Base-by-base conservation (phyloP, 169 alveolate genomes). In the Theileria equi region DNA sequence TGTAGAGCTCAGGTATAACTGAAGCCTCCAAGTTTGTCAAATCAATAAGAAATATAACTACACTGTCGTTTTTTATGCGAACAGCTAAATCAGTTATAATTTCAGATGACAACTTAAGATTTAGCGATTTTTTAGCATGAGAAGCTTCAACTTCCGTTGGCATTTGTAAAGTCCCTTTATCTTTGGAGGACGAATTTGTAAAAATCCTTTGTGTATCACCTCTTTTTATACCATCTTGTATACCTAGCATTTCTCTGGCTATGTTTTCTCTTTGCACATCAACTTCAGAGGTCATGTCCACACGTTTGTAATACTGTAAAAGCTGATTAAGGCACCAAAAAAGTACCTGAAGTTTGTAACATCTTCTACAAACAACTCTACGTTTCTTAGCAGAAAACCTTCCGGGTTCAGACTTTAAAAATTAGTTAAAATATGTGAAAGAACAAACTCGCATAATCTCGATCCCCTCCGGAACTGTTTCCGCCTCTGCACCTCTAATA, bases 1-100 rank as follows among this genome's bases (percentile, higher is more conserved):
- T 89, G 62, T 89, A 91, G 4, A 91, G 76, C 63, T 89, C 94
- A 8, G 95, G 95, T 13, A 91, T 77, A 48, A 88, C 88, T 0
- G 95, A 84, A 50, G 78, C 78, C 67, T 91, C 95, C 21, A 91
- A 43, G 82, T 91, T 91, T 31, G 88, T 81, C 21, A 91, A 61
- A 59, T 91, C 95, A 2, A 91, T 80, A 48, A 91, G 25, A 45
- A 82, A 87, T 21, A 91, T 50, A 5, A 91, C 91, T n/a, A 91
- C 54, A 0, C 93, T 82, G 32, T 89, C 81, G 48, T 70, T 55
- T 62, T 76, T 84, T 57, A 86, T 81, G 21, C 82, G 70, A 29
- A 69, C 60, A 10, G 77, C 59, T 63, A 86, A 52, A 32, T 66
- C 31, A 26, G 74, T 64, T 31, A 74, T 74, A 16, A 74, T 47